A percentile compares a stretch with the other conserved stretches of the same genome.
Conservation (phyloP, 768 basidiomycete species). For the Leccinum aurantiacum region DNA sequence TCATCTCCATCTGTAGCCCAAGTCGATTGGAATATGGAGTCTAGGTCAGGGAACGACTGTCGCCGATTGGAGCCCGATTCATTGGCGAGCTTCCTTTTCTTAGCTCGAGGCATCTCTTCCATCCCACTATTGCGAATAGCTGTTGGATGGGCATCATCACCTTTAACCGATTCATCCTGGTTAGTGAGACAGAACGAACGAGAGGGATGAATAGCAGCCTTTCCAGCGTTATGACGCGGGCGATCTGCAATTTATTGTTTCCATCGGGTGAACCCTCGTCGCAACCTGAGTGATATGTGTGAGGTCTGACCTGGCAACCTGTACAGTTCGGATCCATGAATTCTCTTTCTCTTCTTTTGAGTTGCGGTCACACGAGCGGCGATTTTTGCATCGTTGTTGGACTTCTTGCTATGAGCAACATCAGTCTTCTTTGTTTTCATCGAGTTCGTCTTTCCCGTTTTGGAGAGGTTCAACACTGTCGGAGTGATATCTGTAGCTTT, state of each 20-base stretch:
- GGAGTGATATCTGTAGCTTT: not conserved
- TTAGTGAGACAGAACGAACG: constrained; percentile 1
- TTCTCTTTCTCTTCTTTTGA: not conserved
- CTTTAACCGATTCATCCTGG: not conserved
- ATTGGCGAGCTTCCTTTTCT: not conserved
- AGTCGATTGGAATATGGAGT: not conserved
- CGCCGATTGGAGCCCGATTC: not conserved
- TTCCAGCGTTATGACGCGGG: constrained; percentile 82
- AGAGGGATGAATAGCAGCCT: constrained; percentile 27
- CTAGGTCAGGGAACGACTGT: not conserved
- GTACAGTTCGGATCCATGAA: constrained; percentile 35
- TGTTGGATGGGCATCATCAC: not conserved
- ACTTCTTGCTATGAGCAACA: not conserved
- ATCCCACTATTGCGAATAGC: not conserved
- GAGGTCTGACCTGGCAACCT: constrained; percentile 10
- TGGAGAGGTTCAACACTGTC: not conserved
- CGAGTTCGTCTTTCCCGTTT: not conserved
- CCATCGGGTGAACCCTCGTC: constrained; percentile 95
- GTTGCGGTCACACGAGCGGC: not conserved
- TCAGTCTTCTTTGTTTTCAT: not conserved
- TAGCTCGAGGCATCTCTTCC: not conserved
- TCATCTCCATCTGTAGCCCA: not conserved
- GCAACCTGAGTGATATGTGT: constrained; percentile 57
- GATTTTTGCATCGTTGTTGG: not conserved
- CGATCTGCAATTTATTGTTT: constrained; percentile 82